Evolutionary conservation across 257 asterid species (phyloP), one percentile per base, ranked within the genome.

Genomic region (Eucommia ulmoides): DNA sequence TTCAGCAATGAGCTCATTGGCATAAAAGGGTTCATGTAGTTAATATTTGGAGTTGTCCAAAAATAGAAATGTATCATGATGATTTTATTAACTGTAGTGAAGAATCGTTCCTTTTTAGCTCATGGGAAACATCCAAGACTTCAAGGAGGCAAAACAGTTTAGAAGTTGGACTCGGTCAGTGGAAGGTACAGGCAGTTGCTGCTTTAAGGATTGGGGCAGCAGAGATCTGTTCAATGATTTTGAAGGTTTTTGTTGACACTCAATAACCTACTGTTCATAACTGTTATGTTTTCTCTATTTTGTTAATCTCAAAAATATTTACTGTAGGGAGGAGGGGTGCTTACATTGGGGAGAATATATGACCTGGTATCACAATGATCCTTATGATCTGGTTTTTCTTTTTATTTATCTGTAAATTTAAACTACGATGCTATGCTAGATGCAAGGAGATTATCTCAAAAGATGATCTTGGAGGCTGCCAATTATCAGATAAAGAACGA

Each of bases 321-420:
- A 25, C 65, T 52, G 53, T 65, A 87, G 99, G 92, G 95, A 33
- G 92, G 99, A 24, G 96, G 96, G 65, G 71, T 79, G 75, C 76
- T 91, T 60, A 81, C 96, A 16, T 33, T 91, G 60, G 84, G 83
- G 70, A 83, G 74, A 68, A 10, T 86, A 61, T 65, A 81, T 67
- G 77, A 72, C 50, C 58, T 64, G 85, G 96, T 91, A 75, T 61
- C 74, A 69, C 20, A 41, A 48, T 45, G 26, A 41, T 70, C 19
- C 42, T 7, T 15, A 8, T 17, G 48, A 33, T 50, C 60, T 29
- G 47, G 20, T 45, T 75, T 58, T 14, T 25, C 64, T 24, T 33
- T 45, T 48, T 53, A 56, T 61, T 19, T 48, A 33, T 70, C 60
- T 48, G 58, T 51, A 49, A 55, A 42, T 33, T 50, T 45, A 44